phyloP scores from a whole-genome alignment of 1,139 yeast species.

The Suhomyces guaymorum region DNA sequence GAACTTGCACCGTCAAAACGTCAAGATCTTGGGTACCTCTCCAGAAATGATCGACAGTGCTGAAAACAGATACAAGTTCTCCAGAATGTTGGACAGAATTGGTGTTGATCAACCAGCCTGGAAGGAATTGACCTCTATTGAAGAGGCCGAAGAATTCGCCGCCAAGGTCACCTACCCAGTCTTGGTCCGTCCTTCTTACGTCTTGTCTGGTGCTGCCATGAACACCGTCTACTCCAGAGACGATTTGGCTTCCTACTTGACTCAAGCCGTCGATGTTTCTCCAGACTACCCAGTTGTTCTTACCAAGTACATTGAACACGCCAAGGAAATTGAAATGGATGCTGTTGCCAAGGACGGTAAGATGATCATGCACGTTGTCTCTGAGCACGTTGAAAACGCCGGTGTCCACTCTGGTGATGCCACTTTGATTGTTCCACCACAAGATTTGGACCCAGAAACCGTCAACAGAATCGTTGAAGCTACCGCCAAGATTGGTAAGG shows the following conservation, averaged over 20 bases:
- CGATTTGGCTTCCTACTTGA: slow-evolving; percentile 83
- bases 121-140: slow-evolving; percentile 94
- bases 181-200: slow-evolving; percentile 96
- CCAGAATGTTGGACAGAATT: slow-evolving; percentile 94
- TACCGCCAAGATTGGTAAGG: slow-evolving; percentile 94
- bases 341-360: slow-evolving; percentile 97
- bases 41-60: slow-evolving; percentile 99
- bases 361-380: slow-evolving; percentile 94
- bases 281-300: slow-evolving; percentile 98
- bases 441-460: slow-evolving; percentile 89
- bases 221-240: slow-evolving; percentile 90
- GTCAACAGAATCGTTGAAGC: slow-evolving; percentile 90
- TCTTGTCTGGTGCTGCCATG: slow-evolving; percentile 98
- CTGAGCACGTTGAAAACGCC: slow-evolving; percentile 98
- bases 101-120: slow-evolving; percentile 99
- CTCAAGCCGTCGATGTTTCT: slow-evolving; percentile 95
- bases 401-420: slow-evolving; percentile 99
- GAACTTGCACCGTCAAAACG: slow-evolving; percentile 90
- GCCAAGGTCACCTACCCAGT: slow-evolving; percentile 92
- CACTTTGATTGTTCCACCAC: slow-evolving; percentile 95
- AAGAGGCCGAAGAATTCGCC: slow-evolving; percentile 92
- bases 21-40: slow-evolving; percentile 92
- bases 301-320: slow-evolving; percentile 95
- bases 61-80: slow-evolving; percentile 96
- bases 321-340: slow-evolving; percentile 98